A percentile compares a stretch with the other conserved stretches of the same genome.
phyloP scores from a whole-genome alignment of 2,329 filamentous ascomycete genomes.

The Niveomyces coronatus region DNA sequence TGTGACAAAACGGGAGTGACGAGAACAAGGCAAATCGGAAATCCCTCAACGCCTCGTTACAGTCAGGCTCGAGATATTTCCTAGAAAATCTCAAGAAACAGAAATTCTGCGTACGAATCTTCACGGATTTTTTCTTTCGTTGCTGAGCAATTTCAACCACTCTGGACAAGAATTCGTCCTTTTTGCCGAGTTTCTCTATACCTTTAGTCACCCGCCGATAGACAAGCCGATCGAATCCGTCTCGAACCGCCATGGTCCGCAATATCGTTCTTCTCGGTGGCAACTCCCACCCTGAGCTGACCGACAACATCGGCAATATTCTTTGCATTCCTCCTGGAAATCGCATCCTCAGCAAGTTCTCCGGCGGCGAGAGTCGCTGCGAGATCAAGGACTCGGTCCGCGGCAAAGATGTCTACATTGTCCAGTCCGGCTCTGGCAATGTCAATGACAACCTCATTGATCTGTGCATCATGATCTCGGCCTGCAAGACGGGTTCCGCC shows the following conservation, averaged over 20 bases:
- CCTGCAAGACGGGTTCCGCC: constrained; percentile 89
- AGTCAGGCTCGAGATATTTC: no score
- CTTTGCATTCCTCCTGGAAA: constrained; percentile 80
- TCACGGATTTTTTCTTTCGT: no score
- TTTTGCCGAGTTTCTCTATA: no score
- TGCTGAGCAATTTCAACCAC: no score
- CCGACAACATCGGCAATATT: constrained; percentile 77
- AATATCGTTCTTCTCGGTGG: constrained; percentile 92
- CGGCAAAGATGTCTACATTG: constrained; percentile 97
- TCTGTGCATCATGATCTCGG: constrained; percentile 95
- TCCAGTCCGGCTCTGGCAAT: constrained; percentile 83
- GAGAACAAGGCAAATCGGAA: no score
- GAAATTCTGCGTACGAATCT: no score
- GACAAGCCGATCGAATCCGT: constrained; percentile 9
- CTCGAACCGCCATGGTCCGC: constrained; percentile 60
- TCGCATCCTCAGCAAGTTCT: constrained; percentile 83
- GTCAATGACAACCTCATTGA: constrained; percentile 97
- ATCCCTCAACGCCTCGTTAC: no score
- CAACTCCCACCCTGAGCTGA: constrained; percentile 81
- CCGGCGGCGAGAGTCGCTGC: constrained; percentile 86
- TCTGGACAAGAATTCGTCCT: no score
- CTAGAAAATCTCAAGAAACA: no score
- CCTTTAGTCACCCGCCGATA: no score
- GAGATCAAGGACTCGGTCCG: constrained; percentile 95
- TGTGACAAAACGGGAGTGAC: background rate